Base-by-base conservation (phyloP, 306 rosid genomes). In the Rubus parviflorus region DNA sequence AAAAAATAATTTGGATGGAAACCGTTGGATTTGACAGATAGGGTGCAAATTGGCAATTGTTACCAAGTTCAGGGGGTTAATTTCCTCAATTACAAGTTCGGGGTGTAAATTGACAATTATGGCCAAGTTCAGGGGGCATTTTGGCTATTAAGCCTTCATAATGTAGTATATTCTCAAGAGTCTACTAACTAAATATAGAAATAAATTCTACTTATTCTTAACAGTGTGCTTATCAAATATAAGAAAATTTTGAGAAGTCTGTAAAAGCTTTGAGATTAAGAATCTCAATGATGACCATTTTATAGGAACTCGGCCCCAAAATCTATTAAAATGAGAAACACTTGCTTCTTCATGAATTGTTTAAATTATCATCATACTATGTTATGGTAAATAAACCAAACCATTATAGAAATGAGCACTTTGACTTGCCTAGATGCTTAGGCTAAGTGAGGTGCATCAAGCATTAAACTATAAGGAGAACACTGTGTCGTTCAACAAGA, bases 381-480 rank as follows among this genome's bases (percentile, higher is more conserved):
- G 19, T 25, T n/a, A 40, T 72, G 6, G 72, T 38, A 35, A 35
- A 41, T 57, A 54, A 14, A 41, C 40, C 10, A 68, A 16, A 1
- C 15, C 38, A n/a, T 68, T 11, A 58, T 69, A 23, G 23, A 20
- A 43, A 73, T 47, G 57, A 43, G 30, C 20, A 53, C 3, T 69
- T 62, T 82, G 86, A 78, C 82, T 79, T 62, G 42, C 49, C 11
- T 57, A 69, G 70, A 74, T 78, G 69, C 79, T 75, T 70, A 17
- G 56, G 80, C 37, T 17, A 53, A 22, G 43, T 75, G 75, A 75
- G 67, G 25, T 69, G 72, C 67, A 56, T 23, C 53, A 8, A 38
- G 54, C 45, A 64, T 25, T 72, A 48, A 63, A 41, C 38, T 64
- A 58, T 13, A 45, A 51, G 73, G 22, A 65, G 17, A 22, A 22